Conservation (phyloP, 805 yeast species). For the Pichia ethanolica region DNA sequence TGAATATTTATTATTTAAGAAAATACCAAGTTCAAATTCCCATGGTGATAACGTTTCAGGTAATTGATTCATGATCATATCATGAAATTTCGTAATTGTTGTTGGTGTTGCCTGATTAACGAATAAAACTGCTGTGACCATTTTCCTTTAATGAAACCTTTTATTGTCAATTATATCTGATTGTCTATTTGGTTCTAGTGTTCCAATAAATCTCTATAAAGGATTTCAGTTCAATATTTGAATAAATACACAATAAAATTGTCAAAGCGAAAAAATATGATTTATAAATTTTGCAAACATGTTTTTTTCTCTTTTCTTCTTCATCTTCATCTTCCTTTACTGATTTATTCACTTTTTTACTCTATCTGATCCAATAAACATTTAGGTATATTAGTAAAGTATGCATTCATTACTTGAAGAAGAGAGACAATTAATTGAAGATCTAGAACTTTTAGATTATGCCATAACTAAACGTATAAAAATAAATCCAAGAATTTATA, state of each 20-base stretch:
- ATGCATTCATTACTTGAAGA: constrained; percentile 28
- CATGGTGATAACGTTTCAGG: constrained; percentile 59
- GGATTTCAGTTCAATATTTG: no score
- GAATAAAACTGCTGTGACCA: constrained; percentile 33
- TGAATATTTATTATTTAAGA: constrained; percentile 52
- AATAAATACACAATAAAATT: no score
- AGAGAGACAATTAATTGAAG: constrained; percentile 41
- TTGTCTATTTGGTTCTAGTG: no score
- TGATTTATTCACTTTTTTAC: neutral
- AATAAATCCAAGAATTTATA: constrained; percentile 51
- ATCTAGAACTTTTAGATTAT: constrained; percentile 62
- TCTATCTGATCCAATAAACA: neutral
- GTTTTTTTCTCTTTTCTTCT: neutral
- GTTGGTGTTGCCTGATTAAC: constrained; percentile 45
- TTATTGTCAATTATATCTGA: no score
- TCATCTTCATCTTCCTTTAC: no score
- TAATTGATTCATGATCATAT: constrained; percentile 57
- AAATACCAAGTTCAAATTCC: constrained; percentile 62
- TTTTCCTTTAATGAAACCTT: neutral
- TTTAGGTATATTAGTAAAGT: neutral
- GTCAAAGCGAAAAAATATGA: no score
- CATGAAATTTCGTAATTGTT: constrained; percentile 63
- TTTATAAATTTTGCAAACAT: neutral
- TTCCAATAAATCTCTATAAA: no score
- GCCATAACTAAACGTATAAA: constrained; percentile 57